A percentile compares a stretch with the other conserved stretches of the same genome.
phyloP scores from a whole-genome alignment of 2,329 filamentous ascomycete genomes.

The Neofusicoccum kwambonambiense region DNA sequence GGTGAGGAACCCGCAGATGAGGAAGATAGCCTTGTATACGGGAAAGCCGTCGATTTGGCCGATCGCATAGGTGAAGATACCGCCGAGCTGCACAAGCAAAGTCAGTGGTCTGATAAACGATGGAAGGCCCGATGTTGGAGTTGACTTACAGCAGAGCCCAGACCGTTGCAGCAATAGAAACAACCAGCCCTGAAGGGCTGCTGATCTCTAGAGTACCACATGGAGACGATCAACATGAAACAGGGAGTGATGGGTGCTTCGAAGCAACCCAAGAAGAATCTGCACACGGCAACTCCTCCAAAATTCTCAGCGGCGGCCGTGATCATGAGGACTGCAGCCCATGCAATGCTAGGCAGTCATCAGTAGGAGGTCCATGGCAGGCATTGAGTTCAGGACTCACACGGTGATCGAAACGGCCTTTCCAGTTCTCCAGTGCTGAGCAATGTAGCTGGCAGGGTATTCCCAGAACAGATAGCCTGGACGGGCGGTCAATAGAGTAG shows the following conservation, averaged over 20 bases:
- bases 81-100: constrained; percentile 23
- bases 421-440: constrained; percentile 35
- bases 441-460: constrained; percentile 26
- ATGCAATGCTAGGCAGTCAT: constrained; percentile 19
- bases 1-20: constrained; percentile 47
- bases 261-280: constrained; percentile 26
- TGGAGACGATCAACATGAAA: constrained; percentile 25
- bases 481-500: constrained; percentile 23
- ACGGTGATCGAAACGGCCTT: constrained; percentile 29
- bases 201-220: constrained; percentile 20
- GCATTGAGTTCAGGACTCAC: background rate
- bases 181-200: constrained; percentile 27
- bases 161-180: constrained; percentile 27
- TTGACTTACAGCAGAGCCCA: constrained; percentile 19
- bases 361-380: background rate
- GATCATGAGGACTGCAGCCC: constrained; percentile 24
- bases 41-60: constrained; percentile 43
- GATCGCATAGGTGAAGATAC: constrained; percentile 39
- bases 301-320: constrained; percentile 26
- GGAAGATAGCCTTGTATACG: constrained; percentile 47
- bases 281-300: constrained; percentile 23
- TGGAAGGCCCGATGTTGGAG: background rate
- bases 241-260: constrained; percentile 25
- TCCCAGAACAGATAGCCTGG: constrained; percentile 25
- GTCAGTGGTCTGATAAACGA: background rate